These are phyloP conservation scores for Climacium dendroides DNA, from an alignment of 225 moss, liverwort and hornwort genomes.

Conservation along the genomic window DNA sequence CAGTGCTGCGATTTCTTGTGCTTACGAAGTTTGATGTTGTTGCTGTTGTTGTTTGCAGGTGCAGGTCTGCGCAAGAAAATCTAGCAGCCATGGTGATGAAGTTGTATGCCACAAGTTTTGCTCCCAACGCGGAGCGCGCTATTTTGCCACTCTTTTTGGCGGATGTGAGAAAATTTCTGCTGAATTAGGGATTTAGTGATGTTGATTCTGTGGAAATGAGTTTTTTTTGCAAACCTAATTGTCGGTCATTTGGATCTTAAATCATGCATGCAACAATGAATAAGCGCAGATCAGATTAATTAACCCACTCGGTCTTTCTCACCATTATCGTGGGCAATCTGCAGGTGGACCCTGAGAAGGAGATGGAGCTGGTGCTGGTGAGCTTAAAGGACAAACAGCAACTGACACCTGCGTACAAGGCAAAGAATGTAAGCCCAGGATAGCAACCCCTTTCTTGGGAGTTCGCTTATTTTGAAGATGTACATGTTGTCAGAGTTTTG, in stretches of 20 bases:
- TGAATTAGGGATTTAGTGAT: neutral
- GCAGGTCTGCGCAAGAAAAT: neutral
- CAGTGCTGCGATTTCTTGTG: neutral
- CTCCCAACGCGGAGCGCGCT: constrained; percentile 10
- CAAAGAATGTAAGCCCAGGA: constrained; percentile 11
- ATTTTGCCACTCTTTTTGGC: constrained; percentile 6
- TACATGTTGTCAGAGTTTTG: neutral
- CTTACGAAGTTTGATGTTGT: neutral
- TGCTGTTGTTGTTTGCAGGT: neutral
- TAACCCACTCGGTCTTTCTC: neutral
- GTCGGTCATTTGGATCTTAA: neutral
- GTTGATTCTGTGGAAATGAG: neutral
- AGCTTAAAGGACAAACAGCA: neutral
- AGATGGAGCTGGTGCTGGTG: constrained; percentile 17
- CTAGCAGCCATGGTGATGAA: constrained; percentile 32
- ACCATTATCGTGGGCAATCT: neutral
- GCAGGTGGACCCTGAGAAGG: constrained; percentile 21
- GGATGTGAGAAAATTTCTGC: neutral
- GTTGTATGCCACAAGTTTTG: neutral
- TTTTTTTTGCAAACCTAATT: too few relatives aligned
- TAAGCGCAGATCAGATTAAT: neutral
- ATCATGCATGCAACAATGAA: neutral
- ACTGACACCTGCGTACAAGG: neutral
- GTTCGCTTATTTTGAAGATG: neutral
- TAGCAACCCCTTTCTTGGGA: neutral